phyloP scores from a whole-genome alignment of 257 asterid genomes.

The Leonotis leonurus region DNA sequence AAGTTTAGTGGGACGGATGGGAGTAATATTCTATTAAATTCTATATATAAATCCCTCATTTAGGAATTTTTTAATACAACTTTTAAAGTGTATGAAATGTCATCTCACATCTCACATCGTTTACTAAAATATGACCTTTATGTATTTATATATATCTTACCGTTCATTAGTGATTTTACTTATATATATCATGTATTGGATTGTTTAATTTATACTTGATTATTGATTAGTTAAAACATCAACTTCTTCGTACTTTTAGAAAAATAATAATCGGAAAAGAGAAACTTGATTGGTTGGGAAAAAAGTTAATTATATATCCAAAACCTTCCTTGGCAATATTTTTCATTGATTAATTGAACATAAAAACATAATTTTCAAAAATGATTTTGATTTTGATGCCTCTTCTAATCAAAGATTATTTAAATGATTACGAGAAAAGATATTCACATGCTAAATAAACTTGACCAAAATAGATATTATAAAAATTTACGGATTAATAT shows the following conservation, averaged over 20 bases:
- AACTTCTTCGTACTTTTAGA: neutral
- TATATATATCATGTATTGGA: neutral
- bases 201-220: neutral
- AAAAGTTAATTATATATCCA: neutral
- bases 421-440: neutral
- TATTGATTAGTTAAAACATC: neutral
- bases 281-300: neutral
- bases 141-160: no score
- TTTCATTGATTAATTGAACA: neutral
- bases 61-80: no score
- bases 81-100: no score
- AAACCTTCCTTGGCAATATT: neutral
- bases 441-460: neutral
- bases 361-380: neutral
- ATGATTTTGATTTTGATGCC: constrained; percentile 6
- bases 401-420: constrained; percentile 1
- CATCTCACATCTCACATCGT: no score
- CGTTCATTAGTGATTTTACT: neutral
- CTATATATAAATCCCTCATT: no score
- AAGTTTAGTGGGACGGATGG: no score
- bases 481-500: no score
- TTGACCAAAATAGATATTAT: neutral
- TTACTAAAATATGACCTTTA: no score
- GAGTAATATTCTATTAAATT: no score
- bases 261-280: neutral